phyloP scores from a whole-genome alignment of 495 filamentous ascomycete species.

The Glonium stellatum region DNA sequence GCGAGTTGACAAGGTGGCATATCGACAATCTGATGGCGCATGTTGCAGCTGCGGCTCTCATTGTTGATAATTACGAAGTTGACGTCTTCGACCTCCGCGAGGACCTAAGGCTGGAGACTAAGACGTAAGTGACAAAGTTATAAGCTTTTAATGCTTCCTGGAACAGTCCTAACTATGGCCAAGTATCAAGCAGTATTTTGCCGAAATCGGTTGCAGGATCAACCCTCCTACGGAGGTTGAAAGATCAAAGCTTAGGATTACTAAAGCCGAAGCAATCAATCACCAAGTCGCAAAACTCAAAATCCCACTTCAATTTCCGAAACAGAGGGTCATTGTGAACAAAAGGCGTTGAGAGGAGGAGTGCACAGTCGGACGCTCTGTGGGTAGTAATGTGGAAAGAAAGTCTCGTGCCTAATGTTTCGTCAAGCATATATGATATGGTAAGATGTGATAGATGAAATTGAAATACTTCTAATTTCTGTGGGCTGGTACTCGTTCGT shows the following conservation, averaged over 20 bases:
- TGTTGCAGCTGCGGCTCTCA: slow-evolving; percentile 42
- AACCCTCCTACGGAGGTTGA: slow-evolving; percentile 45
- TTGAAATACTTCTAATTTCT: no score
- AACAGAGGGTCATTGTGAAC: slow-evolving; percentile 29
- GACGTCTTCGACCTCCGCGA: slow-evolving; percentile 69
- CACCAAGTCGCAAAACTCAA: slow-evolving; percentile 62
- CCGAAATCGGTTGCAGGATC: slow-evolving; percentile 71
- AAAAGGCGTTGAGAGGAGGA: slow-evolving; percentile 48
- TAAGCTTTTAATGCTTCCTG: not conserved
- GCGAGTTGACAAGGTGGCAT: slow-evolving; percentile 38
- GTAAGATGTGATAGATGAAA: no score
- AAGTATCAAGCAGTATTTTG: slow-evolving; percentile 60
- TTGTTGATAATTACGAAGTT: slow-evolving; percentile 70
- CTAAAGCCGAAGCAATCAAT: slow-evolving; percentile 53
- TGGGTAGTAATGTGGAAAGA: not conserved
- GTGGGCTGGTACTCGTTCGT: no score
- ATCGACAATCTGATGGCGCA: slow-evolving; percentile 39
- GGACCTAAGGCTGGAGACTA: slow-evolving; percentile 69
- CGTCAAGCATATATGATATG: not conserved
- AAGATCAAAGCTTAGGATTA: slow-evolving; percentile 42
- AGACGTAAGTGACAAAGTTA: slow-evolving; percentile 35
- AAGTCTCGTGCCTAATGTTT: no score
- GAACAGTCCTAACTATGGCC: not conserved
- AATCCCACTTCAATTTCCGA: slow-evolving; percentile 79
- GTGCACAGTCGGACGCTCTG: not conserved